Base-by-base conservation (phyloP, 228 moss, liverwort and hornwort species). In the Sphagnum fallax region DNA sequence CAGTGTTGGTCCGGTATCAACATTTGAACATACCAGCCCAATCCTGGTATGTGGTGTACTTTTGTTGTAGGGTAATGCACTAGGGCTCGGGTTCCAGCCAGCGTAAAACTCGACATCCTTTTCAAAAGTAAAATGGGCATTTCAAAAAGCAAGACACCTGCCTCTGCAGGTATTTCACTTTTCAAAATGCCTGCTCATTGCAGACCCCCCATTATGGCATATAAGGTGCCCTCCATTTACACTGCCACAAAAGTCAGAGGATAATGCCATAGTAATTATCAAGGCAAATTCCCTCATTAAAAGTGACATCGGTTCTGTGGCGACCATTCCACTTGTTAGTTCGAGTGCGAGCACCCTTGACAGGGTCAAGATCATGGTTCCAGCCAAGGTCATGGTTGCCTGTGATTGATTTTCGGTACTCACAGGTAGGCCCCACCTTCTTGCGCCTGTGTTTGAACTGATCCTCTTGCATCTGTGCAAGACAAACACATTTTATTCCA, bases 371-470 rank as follows among this genome's bases (percentile, higher is more conserved):
- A 1, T 87, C 80, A 50, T 78, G 78, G 0, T n/a, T 74, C 87
- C 87, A 87, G 49, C 87, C 87, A 78, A 87, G 80, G 51, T 78
- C 87, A 63, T 87, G 87, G 32, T 87, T 87, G 16, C 66, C 67
- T 4, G 83, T 87, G 67, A 87, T 83, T 59, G 87, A 62, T 65
- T 72, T 83, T 6, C 11, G 7, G 69, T 75, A 80, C 69, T 83
- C 75, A n/a, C 4, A 0, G 4, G 70, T 76, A 4, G 87, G 87
- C 2, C 87, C 87, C 4, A 71, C 48, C 5, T 83, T 76, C 12
- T 70, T 87, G 13, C 81, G 76, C 11, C 62, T 72, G 61, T 87
- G 76, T 57, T 72, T 87, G 1, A 64, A 4, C 52, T 14, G 0
- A 6, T 81, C 65, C 0, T 70, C 72, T 48, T 60, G 16, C 50